phyloP scores from a whole-genome alignment of 768 basidiomycete species.

The Tylopilus vinaceipallidus region DNA sequence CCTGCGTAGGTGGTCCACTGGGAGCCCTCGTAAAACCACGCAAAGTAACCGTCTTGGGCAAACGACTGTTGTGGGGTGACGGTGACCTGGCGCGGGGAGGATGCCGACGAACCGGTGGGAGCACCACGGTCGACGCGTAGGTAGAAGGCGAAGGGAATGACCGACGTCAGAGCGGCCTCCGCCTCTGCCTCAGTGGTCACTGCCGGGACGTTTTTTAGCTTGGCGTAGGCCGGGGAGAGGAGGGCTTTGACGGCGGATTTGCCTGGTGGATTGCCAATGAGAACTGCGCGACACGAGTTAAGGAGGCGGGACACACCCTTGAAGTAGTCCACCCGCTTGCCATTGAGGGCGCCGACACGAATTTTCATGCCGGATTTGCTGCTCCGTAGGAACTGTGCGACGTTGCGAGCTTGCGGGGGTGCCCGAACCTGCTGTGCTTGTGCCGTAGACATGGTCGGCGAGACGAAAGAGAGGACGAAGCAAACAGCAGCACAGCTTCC shows the following conservation, averaged over 20 bases:
- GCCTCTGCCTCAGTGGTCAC: constrained; percentile 79
- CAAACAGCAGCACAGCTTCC: too few species aligned
- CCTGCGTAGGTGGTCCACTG: constrained; percentile 93
- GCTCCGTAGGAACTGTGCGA: constrained; percentile 85
- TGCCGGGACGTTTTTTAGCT: constrained; percentile 76
- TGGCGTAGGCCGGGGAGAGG: constrained; percentile 87
- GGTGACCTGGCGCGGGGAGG: constrained; percentile 66
- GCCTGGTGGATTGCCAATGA: constrained; percentile 46
- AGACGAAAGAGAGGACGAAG: neutral
- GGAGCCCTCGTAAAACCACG: constrained; percentile 95
- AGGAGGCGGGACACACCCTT: constrained; percentile 91
- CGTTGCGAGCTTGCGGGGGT: constrained; percentile 73
- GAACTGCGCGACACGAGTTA: neutral
- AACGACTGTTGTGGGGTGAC: constrained; percentile 83
- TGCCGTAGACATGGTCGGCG: constrained; percentile 37
- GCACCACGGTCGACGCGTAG: constrained; percentile 84
- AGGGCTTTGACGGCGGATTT: constrained; percentile 92
- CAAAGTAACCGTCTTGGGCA: constrained; percentile 80
- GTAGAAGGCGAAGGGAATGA: constrained; percentile 88
- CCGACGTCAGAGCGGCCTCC: constrained; percentile 55
- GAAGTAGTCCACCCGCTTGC: constrained; percentile 96
- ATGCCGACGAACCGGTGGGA: constrained; percentile 45
- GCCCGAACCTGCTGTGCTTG: constrained; percentile 76
- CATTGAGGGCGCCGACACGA: constrained; percentile 86
- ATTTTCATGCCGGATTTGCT: constrained; percentile 86